Evolutionary conservation across 2,329 filamentous ascomycete genomes (phyloP), one percentile per base, ranked within the genome.

Genomic region (Byssothecium circinans): DNA sequence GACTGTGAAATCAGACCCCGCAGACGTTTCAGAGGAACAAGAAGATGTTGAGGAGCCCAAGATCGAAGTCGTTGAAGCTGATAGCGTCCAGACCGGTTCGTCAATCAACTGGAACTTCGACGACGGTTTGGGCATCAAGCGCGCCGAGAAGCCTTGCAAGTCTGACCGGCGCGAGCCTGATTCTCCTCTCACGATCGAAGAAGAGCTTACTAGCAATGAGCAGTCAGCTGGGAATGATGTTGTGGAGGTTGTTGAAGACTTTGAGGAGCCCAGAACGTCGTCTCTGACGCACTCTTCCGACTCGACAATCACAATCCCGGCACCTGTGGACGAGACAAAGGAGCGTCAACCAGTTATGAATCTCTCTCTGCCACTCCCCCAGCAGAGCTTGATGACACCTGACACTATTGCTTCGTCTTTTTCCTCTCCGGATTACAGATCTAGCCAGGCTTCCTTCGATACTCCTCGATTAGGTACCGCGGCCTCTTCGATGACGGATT

Each of bases 401-500:
- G 81, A 87, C 33, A 81, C 82, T 50, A 80, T 81, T 41, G 79
- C 83, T 3, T 78, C 77, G 0, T 72, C 74, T 4, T 77, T 77
- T 62, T 80, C 87, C 1, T 90, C 87, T 4, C 88, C 87, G 0
- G 81, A 86, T 43, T 71, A 74, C 47, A 59, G 62, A 81, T 86
- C 50, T 77, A 84, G 48, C 75, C 88, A 75, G 69, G 85, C 83
- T 3, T 78, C 75, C 0, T 84, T 88, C 45, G 88, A 91, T 53
- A 82, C 82, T 1, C 85, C 88, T 43, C 81, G 86, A 17, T 81
- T 90, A 22, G 88, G 87, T 5, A 91, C 88, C 1, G 85, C 88
- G 2, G 83, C 86, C 5, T 91, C 88, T 1, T 91, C 87, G 0
- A 76, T 86, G 35, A 81, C 82, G 1, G 88, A 91, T 52, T 87